Base-by-base conservation (phyloP, 768 basidiomycete genomes). In the Botryobasidium botryosum region DNA sequence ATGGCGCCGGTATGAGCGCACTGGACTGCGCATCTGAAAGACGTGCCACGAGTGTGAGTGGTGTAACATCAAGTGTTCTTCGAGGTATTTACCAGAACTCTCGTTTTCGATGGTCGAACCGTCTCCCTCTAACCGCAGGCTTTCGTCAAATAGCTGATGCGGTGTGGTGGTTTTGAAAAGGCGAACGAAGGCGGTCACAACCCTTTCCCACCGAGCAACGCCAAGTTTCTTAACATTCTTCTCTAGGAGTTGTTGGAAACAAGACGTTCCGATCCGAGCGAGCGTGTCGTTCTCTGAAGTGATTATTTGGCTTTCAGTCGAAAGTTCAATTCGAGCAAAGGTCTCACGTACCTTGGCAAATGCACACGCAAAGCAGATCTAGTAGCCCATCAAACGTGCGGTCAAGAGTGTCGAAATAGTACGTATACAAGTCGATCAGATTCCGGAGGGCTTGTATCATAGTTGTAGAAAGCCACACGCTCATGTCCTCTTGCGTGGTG, bases 81-180 rank as follows among this genome's bases (percentile, higher is more conserved):
- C 41, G 15, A 43, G 10, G 24, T 35, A 15, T 28, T 12, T 12
- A 1, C 8, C 24, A 3, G 2, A 35, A 23, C 4, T 50, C 6
- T 6, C 17, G 5, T 15, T 12, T 25, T 29, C 7, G 25, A 5
- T 20, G 27, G 54, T 33, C 8, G 68, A 54, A 10, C 64, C 73
- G 43, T 84, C 80, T 20, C 88, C 76, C 58, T 90, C 86, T 13
- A 79, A 68, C n/a, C 90, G 75, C 37, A 99, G 64, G 44, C 68
- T 78, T 45, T 92, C 88, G 53, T 99, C 92, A 55, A 97, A 97
- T 4, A 99, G 65, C 56, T 97, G 91, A 63, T 92, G 83, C 0
- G 94, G 94, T 1, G 91, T 97, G 1, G 94, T 99, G 2, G 88
- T 96, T 55, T 81, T 74, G 74, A 96, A 99, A n/a, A 99, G 67